Base-by-base conservation (phyloP, 257 asterid species). In the Coffea eugenioides region DNA sequence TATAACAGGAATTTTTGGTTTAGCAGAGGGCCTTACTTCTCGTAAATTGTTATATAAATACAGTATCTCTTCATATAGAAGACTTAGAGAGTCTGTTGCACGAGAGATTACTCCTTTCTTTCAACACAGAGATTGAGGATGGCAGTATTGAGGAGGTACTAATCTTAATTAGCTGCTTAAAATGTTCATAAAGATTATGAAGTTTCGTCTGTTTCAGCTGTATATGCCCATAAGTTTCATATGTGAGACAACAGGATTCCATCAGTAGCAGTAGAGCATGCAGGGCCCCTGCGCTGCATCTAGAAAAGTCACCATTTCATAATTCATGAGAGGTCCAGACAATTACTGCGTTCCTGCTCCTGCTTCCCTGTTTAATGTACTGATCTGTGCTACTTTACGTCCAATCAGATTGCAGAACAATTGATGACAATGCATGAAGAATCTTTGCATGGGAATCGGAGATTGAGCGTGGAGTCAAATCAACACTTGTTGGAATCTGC, bases 101-200 rank as follows among this genome's bases (percentile, higher is more conserved):
- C 77, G 92, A 88, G 57, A 88, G 84, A 39, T 71, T 89, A 87
- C 70, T 89, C 56, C 91, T 89, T 62, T 80, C 86, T 69, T 89
- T 89, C 88, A 87, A 87, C 84, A 87, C 93, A 39, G 93, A 89
- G 80, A 89, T 89, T 70, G 91, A 89, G 66, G 93, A 89, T 84
- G 91, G 91, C 74, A 89, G 91, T 77, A 87, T 87, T 46, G 92
- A 89, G 70, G 86, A 89, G 90, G 92, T 87, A 70, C 39, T 68
- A 39, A 43, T 69, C 43, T 39, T 39, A 39, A 39, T 81, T 4
- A 10, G 64, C 23, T 56, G 2, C 52, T 41, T 77, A 14, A 11
- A 20, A 11, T 31, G 25, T 48, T 34, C 52, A 18, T 34, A 27
- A 34, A 36, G 27, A n/a, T 23, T 67, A 1, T 31, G 34, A 8